A percentile compares a stretch with the other conserved stretches of the same genome.
phyloP scores from a whole-genome alignment of 2,329 filamentous ascomycete species.

The Mollisiaceae sp. region DNA sequence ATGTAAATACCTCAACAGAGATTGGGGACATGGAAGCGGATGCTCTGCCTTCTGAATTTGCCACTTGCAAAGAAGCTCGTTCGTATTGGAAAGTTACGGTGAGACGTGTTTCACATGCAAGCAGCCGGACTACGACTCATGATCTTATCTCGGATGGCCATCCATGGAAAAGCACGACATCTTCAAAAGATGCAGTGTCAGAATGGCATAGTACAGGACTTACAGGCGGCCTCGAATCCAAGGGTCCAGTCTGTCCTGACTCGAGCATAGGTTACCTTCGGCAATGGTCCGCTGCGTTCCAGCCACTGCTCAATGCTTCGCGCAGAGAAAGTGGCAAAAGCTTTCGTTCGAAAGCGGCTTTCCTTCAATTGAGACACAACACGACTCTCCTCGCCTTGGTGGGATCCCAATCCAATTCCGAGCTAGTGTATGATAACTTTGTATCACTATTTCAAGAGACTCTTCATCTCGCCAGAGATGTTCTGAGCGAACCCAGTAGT shows the following conservation, averaged over 20 bases:
- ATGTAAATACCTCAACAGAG: neutral
- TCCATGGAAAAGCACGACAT: too few relatives aligned
- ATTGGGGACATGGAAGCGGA: too few relatives aligned
- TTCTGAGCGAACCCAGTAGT: neutral
- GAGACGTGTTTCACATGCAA: constrained; percentile 2
- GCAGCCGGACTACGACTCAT: neutral
- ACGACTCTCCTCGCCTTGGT: constrained; percentile 12
- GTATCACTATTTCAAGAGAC: constrained; percentile 10
- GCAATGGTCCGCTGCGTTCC: constrained; percentile 9
- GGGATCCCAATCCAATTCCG: constrained; percentile 3
- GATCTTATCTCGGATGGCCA: too few relatives aligned
- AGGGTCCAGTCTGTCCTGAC: neutral
- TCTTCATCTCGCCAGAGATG: neutral
- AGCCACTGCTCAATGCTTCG: constrained; percentile 10
- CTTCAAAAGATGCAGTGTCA: too few relatives aligned
- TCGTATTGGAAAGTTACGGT: constrained; percentile 4
- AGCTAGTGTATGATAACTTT: constrained; percentile 16
- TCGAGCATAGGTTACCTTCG: constrained; percentile 5
- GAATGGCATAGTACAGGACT: neutral
- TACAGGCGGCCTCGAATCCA: neutral
- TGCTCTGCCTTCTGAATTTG: neutral
- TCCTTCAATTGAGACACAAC: constrained; percentile 12
- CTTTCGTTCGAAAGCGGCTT: constrained; percentile 7
- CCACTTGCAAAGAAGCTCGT: constrained; percentile 4
- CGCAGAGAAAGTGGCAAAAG: neutral